phyloP scores from a whole-genome alignment of 129 eudicot species.

The Pseudognaphalium luteoalbum region DNA sequence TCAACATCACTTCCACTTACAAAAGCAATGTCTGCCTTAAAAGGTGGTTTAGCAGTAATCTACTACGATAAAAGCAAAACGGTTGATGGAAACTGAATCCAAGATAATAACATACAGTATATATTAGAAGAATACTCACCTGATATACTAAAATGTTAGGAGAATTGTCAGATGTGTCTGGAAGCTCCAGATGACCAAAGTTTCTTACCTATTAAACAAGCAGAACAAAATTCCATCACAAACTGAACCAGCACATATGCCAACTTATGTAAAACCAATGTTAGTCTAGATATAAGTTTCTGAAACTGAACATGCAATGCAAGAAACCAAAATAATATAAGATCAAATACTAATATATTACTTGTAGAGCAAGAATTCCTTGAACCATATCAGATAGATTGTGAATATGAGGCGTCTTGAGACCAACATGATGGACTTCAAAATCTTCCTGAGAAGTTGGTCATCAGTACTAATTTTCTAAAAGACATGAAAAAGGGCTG shows the following conservation, averaged over 20 bases:
- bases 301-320: neutral
- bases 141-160: constrained; percentile 87
- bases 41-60: constrained; percentile 71
- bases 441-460: constrained; percentile 60
- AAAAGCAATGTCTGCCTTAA: constrained; percentile 77
- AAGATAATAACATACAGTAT: neutral
- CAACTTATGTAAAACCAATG: constrained; percentile 7
- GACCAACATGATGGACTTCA: constrained; percentile 87
- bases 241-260: constrained; percentile 6
- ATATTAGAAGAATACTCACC: constrained; percentile 41
- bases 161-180: constrained; percentile 69
- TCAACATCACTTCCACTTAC: constrained; percentile 64
- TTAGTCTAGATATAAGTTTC: neutral
- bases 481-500: neutral
- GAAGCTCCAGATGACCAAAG: constrained; percentile 72
- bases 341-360: constrained; percentile 32
- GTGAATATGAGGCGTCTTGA: constrained; percentile 79
- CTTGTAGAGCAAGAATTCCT: constrained; percentile 65
- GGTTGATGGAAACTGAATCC: constrained; percentile 1
- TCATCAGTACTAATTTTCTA: neutral
- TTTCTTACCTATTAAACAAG: constrained; percentile 53
- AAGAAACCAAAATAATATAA: constrained; percentile 25
- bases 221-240: constrained; percentile 14
- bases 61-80: constrained; percentile 34
- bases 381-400: constrained; percentile 85